Evolutionary conservation across 306 rosid species (phyloP), one percentile per base, ranked within the genome.

Genomic region (Dryas alaskensis): DNA sequence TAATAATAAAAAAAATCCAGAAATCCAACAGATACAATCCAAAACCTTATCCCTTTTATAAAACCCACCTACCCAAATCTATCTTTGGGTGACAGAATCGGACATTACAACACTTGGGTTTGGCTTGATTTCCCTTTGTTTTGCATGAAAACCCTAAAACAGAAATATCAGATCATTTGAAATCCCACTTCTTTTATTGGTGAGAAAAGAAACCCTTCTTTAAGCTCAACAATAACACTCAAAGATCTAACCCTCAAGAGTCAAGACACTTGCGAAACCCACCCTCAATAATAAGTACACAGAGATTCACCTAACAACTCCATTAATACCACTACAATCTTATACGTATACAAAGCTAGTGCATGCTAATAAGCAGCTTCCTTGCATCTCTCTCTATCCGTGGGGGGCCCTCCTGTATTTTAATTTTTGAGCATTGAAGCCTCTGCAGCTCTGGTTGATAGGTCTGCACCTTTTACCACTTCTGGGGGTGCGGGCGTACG

Each of bases 61-160:
- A 73, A 73, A 46, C 74, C 51, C 67, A 54, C 14, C 59, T 8
- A 54, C 8, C 14, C 16, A 44, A 16, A 31, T 22, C 70, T 45
- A 50, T 40, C 45, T 47, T 59, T 71, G 81, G 69, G 37, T 79
- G 65, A 75, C 68, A 76, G 37, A 31, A 31, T 31, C 37, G 37
- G 37, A 31, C 37, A 1, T 31, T 31, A 1, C 37, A 31, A 31
- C 37, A 2, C 37, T 31, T 31, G 37, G 37, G 37, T 31, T 31
- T 31, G 37, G 37, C 37, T 79, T 83, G 60, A 77, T 69, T 46
- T 79, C 44, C 65, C 49, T 7, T 73, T 65, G 14, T 51, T 66
- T 67, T 87, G 87, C 88, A 81, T 85, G 87, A 76, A 85, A 91
- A 91, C 89, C 89, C 91, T 80, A 76, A 76, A 59, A 82, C 43